phyloP scores from a whole-genome alignment of 2,329 filamentous ascomycete genomes.

The Exophiala sp. region DNA sequence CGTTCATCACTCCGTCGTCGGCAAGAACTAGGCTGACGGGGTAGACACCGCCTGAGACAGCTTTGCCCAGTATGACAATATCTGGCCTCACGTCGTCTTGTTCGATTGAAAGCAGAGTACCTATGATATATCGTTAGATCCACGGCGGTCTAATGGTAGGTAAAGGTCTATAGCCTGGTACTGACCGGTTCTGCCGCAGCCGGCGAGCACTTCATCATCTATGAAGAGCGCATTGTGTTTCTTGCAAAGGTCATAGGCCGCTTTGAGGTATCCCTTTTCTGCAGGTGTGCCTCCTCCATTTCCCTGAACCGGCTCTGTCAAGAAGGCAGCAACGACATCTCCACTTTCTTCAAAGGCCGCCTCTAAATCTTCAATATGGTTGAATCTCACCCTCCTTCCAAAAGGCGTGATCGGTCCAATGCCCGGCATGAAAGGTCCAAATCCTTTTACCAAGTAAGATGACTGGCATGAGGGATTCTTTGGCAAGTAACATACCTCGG shows the following conservation, averaged over 20 bases:
- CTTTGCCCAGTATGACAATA: constrained; percentile 68
- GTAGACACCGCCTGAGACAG: constrained; percentile 10
- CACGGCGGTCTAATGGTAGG: too few relatives aligned
- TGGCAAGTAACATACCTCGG: too few relatives aligned
- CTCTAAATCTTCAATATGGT: not conserved
- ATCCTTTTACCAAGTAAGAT: not conserved
- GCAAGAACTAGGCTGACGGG: constrained; percentile 6
- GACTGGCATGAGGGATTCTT: too few relatives aligned
- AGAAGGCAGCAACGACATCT: not conserved
- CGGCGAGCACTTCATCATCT: constrained; percentile 88
- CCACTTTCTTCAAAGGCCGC: not conserved
- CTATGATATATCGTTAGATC: too few relatives aligned
- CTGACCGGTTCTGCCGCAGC: constrained; percentile 80
- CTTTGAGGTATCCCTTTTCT: not conserved
- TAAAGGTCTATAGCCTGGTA: constrained; percentile 71
- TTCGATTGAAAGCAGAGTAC: too few relatives aligned
- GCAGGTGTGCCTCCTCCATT: not conserved
- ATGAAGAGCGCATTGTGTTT: constrained; percentile 50
- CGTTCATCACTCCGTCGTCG: not conserved
- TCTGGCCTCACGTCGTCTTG: constrained; percentile 82
- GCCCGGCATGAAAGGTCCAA: not conserved
- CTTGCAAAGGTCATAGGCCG: not conserved
- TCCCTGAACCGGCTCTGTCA: not conserved
- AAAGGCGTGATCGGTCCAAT: not conserved
- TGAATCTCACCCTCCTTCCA: not conserved